Evolutionary conservation across 257 asterid genomes (phyloP).

Genomic region (Plantago elongata): DNA sequence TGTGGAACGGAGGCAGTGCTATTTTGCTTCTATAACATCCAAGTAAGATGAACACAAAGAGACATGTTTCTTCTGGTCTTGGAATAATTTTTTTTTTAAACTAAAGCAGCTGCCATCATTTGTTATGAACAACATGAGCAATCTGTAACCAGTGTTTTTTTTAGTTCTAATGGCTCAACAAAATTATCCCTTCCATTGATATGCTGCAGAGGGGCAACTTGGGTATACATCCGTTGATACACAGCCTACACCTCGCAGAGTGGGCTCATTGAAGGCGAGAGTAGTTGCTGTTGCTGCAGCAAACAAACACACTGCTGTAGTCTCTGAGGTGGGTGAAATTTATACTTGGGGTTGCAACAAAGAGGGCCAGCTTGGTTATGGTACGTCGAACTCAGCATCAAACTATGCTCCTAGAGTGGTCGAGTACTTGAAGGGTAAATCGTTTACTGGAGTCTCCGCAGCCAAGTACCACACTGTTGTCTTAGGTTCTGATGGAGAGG

Average conservation of each 20-base stretch:
- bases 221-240: conserved; percentile 98
- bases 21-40: not conserved
- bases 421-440: conserved; percentile 87
- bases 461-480: conserved; percentile 93
- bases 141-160: not conserved
- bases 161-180: conserved; percentile 7
- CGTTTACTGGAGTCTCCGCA: conserved; percentile 65
- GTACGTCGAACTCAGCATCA: conserved; percentile 95
- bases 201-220: conserved; percentile 93
- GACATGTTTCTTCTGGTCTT: conserved; percentile 18
- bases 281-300: conserved; percentile 92
- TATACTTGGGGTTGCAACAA: conserved; percentile 99
- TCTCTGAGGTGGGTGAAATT: conserved; percentile 83
- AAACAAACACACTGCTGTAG: conserved; percentile 93
- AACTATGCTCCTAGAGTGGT: conserved; percentile 90
- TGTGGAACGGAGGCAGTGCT: too few species aligned
- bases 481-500: conserved; percentile 96
- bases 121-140: not conserved
- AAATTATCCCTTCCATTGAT: conserved; percentile 19
- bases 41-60: conserved; percentile 5
- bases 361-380: conserved; percentile 99
- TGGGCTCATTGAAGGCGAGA: conserved; percentile 71
- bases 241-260: conserved; percentile 96
- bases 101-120: conserved; percentile 13
- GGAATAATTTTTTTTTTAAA: not conserved